These are phyloP conservation scores for Ambrosia trifida DNA, from an alignment of 129 eudicot genomes.

Conservation along the genomic window DNA sequence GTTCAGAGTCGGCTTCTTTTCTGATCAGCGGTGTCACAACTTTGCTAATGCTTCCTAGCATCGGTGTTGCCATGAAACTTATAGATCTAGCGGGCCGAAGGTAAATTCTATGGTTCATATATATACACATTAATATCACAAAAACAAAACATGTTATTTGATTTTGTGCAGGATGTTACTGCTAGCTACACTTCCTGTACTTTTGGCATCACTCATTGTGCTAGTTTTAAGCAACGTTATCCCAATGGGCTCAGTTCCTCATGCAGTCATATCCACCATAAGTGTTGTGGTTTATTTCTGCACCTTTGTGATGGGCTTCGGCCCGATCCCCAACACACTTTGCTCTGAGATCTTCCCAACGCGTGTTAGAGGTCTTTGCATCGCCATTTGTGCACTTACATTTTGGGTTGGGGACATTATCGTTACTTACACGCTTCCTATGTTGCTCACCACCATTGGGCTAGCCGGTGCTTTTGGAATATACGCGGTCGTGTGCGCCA, in stretches of 20 bases:
- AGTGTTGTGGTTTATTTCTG: constrained; percentile 83
- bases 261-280: constrained; percentile 70
- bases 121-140: not conserved
- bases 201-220: constrained; percentile 50
- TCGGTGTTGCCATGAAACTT: constrained; percentile 78
- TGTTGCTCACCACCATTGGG: constrained; percentile 72
- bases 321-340: constrained; percentile 94
- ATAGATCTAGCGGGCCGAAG: constrained; percentile 91
- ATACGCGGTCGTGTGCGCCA: constrained; percentile 65
- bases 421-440: constrained; percentile 87
- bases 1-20: constrained; percentile 72
- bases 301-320: constrained; percentile 89
- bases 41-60: constrained; percentile 79
- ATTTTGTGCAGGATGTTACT: constrained; percentile 56
- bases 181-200: constrained; percentile 65
- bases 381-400: constrained; percentile 84
- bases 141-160: not conserved
- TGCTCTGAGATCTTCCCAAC: constrained; percentile 95
- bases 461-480: constrained; percentile 86
- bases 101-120: constrained; percentile 31
- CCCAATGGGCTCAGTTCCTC: constrained; percentile 42
- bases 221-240: constrained; percentile 62
- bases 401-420: constrained; percentile 81
- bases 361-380: constrained; percentile 86
- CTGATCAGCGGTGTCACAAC: constrained; percentile 81